Evolutionary conservation across 495 filamentous ascomycete species (phyloP).

Genomic region (Rhypophila decipiens): DNA sequence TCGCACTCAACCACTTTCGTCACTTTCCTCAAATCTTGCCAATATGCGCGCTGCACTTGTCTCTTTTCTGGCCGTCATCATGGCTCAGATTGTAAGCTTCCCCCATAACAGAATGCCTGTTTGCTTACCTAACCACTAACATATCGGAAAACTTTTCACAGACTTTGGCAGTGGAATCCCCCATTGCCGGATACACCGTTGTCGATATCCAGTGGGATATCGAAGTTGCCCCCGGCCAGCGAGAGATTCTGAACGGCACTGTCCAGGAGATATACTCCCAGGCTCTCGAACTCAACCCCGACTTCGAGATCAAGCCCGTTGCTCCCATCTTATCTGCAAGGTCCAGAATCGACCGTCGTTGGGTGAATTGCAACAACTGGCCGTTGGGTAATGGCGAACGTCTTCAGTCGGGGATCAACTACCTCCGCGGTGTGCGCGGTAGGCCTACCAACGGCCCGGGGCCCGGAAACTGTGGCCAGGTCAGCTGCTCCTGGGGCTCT

Average conservation of each 20-base stretch:
- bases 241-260: conserved; percentile 10
- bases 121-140: background rate
- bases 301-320: conserved; percentile 6
- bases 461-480: conserved; percentile 16
- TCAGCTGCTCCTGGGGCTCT: conserved; percentile 16
- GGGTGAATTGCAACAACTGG: background rate
- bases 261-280: conserved; percentile 10
- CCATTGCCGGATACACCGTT: conserved; percentile 8
- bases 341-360: background rate
- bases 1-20: background rate
- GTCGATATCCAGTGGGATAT: conserved; percentile 8
- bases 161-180: background rate
- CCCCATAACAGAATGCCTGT: background rate
- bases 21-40: background rate
- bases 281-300: conserved; percentile 9
- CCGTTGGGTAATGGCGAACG: background rate
- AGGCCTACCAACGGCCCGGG: conserved; percentile 13
- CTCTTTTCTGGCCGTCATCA: background rate
- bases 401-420: conserved; percentile 13
- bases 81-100: background rate
- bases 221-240: conserved; percentile 5
- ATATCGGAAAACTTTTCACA: background rate
- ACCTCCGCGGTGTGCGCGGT: conserved; percentile 11
- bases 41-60: background rate
- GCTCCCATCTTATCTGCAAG: background rate